These are phyloP conservation scores for Eucalyptus coolabah DNA, from an alignment of 345 rosid species.

Conservation along the genomic window DNA sequence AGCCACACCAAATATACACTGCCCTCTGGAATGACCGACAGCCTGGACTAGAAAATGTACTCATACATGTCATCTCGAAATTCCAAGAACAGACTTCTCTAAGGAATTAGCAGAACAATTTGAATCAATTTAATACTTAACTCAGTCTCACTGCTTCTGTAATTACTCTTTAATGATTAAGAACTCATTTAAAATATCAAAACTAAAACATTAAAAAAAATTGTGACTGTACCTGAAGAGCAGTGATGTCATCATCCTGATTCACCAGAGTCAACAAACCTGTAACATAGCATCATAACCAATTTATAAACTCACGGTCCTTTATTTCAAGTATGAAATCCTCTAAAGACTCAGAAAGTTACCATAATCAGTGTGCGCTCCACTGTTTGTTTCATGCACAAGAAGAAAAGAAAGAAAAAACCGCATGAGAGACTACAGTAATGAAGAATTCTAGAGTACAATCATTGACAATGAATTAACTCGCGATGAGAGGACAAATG, in stretches of 20 bases:
- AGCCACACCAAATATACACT: background rate
- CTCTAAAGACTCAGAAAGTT: background rate
- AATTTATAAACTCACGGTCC: background rate
- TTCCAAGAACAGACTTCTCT: background rate
- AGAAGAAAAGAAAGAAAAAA: background rate
- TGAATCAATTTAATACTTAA: background rate
- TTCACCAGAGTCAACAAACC: slow-evolving; percentile 81
- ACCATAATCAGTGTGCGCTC: slow-evolving; percentile 98
- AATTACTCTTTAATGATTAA: background rate
- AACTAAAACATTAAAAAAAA: background rate
- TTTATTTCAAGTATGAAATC: background rate
- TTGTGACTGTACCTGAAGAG: slow-evolving; percentile 47
- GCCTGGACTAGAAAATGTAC: background rate
- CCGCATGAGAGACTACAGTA: background rate
- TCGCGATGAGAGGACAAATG: background rate
- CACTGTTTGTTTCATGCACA: slow-evolving; percentile 26
- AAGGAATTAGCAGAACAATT: background rate
- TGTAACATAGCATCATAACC: background rate
- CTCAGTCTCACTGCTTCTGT: background rate
- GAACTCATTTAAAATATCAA: background rate
- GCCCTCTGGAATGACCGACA: background rate
- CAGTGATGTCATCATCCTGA: slow-evolving; percentile 76
- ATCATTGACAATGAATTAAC: background rate
- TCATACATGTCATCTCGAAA: background rate
- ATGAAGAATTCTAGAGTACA: background rate